Conservation (phyloP, 495 filamentous ascomycete species). For the Diplogelasinospora grovesii region DNA sequence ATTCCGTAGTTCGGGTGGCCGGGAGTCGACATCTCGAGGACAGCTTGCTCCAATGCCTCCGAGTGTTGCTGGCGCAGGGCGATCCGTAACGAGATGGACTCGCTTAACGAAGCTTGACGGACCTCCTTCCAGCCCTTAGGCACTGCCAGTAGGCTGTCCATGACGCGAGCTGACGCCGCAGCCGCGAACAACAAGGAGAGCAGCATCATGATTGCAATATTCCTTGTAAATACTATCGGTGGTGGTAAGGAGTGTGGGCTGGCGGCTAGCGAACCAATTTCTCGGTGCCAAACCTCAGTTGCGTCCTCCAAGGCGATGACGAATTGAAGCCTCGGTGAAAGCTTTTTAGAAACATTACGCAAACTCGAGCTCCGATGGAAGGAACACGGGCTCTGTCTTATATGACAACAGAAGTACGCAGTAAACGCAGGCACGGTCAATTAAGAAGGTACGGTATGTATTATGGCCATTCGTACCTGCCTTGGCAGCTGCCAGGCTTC, state of each 20-base stretch:
- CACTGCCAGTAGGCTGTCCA: constrained; percentile 36
- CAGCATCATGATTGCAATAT: constrained; percentile 19
- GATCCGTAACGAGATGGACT: constrained; percentile 28
- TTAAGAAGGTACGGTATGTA: too few species aligned
- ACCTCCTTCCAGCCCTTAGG: constrained; percentile 41
- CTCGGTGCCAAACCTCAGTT: too few species aligned
- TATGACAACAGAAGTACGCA: too few species aligned
- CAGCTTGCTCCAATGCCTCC: constrained; percentile 47
- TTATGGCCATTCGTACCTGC: too few species aligned
- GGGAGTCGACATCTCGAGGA: constrained; percentile 52
- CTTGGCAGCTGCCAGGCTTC: too few species aligned
- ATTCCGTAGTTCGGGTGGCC: constrained; percentile 49
- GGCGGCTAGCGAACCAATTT: not conserved
- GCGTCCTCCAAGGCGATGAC: too few species aligned
- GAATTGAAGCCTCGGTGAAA: too few species aligned
- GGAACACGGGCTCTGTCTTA: too few species aligned
- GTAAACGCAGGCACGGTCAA: too few species aligned
- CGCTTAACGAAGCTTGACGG: constrained; percentile 22
- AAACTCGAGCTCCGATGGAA: too few species aligned
- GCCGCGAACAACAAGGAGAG: constrained; percentile 29
- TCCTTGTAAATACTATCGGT: not conserved
- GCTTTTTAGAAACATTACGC: too few species aligned
- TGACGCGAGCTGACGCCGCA: constrained; percentile 41
- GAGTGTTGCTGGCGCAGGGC: constrained; percentile 33
- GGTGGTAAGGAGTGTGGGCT: not conserved